Conservation (phyloP, 768 basidiomycete genomes). For the Phlebiopsis flavidoalba region DNA sequence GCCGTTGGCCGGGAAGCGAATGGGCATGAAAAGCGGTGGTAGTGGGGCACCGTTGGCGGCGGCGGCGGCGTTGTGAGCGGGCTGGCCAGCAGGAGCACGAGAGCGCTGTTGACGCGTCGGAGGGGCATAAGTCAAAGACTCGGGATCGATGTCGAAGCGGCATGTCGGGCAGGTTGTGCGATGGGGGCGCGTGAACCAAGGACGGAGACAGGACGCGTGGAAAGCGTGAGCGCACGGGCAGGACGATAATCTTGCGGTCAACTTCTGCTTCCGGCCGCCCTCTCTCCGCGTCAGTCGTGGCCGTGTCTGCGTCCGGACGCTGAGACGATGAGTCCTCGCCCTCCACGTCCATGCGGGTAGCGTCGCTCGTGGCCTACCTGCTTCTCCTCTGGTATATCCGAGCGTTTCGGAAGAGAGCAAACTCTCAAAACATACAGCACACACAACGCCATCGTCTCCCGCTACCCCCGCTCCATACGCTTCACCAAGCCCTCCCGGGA, state of each 20-base stretch:
- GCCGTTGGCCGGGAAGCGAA: not conserved
- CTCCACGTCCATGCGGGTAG: not conserved
- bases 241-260: conserved; percentile 48
- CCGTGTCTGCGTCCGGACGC: not conserved
- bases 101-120: not conserved
- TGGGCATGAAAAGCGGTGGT: not conserved
- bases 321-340: not conserved
- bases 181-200: conserved; percentile 76
- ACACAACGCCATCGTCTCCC: conserved; percentile 36
- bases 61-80: not conserved
- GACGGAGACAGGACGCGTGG: conserved; percentile 71
- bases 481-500: conserved; percentile 62
- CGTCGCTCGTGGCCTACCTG: not conserved
- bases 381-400: conserved; percentile 18
- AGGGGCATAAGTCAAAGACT: conserved; percentile 50
- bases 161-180: conserved; percentile 84
- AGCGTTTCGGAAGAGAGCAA: conserved; percentile 46
- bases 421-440: conserved; percentile 76
- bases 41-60: not conserved
- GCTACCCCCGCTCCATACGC: conserved; percentile 52
- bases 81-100: not conserved
- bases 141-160: conserved; percentile 78
- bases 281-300: not conserved
- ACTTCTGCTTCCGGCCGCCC: not conserved
- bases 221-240: conserved; percentile 83